Evolutionary conservation across 371 early-diverging fungal genomes (phyloP).

Genomic region (Saksenaea vasiformis): DNA sequence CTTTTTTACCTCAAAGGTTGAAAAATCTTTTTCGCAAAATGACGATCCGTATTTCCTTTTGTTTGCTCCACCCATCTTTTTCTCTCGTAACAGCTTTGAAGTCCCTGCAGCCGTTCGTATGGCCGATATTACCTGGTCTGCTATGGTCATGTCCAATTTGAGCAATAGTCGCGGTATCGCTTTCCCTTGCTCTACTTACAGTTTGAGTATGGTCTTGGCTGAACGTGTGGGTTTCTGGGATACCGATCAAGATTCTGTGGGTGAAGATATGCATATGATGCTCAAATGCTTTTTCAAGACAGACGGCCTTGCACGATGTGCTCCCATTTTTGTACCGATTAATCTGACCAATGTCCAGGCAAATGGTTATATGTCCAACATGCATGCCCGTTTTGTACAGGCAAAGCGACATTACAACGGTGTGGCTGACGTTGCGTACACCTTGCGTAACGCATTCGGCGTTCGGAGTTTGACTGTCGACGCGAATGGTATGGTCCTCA

Average conservation of each 20-base stretch:
- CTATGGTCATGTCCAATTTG: constrained; percentile 70
- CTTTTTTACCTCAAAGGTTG: constrained; percentile 20
- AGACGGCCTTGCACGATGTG: constrained; percentile 53
- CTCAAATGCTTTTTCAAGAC: constrained; percentile 72
- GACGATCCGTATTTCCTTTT: constrained; percentile 42
- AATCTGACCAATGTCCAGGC: constrained; percentile 69
- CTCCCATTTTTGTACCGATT: constrained; percentile 68
- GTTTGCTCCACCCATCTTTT: constrained; percentile 68
- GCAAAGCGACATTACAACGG: constrained; percentile 62
- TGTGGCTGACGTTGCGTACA: constrained; percentile 52
- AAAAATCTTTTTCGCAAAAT: constrained; percentile 22
- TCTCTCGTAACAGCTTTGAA: constrained; percentile 65
- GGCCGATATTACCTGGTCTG: constrained; percentile 72
- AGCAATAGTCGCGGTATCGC: constrained; percentile 56
- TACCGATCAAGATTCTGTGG: constrained; percentile 69
- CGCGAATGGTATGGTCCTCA: constrained; percentile 14
- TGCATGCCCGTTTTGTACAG: constrained; percentile 62
- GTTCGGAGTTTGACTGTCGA: constrained; percentile 7
- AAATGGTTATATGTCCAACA: constrained; percentile 40
- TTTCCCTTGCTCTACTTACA: constrained; percentile 73
- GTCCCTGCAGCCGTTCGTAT: constrained; percentile 71
- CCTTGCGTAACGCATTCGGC: constrained; percentile 33
- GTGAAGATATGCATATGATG: constrained; percentile 79
- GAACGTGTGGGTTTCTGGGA: constrained; percentile 71
- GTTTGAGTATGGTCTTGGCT: constrained; percentile 62